Percentiles rank a stretch among this genome's conserved stretches.
Conservation (phyloP, 73 alveolate species). For the Halteria grandinella region DNA sequence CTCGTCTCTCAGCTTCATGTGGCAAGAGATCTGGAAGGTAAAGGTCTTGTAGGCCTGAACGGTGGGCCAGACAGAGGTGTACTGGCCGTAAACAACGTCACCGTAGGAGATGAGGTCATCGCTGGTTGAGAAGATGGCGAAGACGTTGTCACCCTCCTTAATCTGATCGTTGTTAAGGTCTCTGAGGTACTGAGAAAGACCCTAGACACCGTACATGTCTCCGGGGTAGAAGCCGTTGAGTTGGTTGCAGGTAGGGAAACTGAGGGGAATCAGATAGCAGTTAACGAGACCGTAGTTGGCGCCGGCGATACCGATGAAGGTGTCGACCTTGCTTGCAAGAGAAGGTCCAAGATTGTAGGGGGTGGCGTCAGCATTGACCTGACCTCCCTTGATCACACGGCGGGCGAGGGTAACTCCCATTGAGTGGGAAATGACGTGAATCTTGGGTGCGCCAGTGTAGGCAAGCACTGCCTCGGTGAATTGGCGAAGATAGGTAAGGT, state of each 20-base stretch:
- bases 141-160: slow-evolving; percentile 54
- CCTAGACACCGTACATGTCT: slow-evolving; percentile 48
- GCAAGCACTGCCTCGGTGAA: slow-evolving; percentile 65
- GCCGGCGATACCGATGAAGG: slow-evolving; percentile 68
- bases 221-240: slow-evolving; percentile 72
- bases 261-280: slow-evolving; percentile 44
- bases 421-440: slow-evolving; percentile 60
- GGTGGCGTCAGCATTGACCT: slow-evolving; percentile 53
- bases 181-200: slow-evolving; percentile 17
- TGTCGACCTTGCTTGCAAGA: slow-evolving; percentile 58
- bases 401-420: slow-evolving; percentile 74
- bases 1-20: slow-evolving; percentile 6
- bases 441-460: slow-evolving; percentile 65
- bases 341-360: slow-evolving; percentile 62
- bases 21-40: not conserved
- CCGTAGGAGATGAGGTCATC: slow-evolving; percentile 64
- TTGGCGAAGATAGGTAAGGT: slow-evolving; percentile 48
- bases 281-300: slow-evolving; percentile 61
- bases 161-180: slow-evolving; percentile 37
- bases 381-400: slow-evolving; percentile 68
- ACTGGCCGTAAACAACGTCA: slow-evolving; percentile 64
- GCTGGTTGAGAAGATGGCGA: slow-evolving; percentile 38
- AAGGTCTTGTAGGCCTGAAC: not conserved
- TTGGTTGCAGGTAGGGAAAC: slow-evolving; percentile 59
- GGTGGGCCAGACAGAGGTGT: slow-evolving; percentile 38